Percentiles rank a stretch among this genome's conserved stretches.
Conservation (phyloP, 2,329 filamentous ascomycete species). For the Nigrospora osmanthi region DNA sequence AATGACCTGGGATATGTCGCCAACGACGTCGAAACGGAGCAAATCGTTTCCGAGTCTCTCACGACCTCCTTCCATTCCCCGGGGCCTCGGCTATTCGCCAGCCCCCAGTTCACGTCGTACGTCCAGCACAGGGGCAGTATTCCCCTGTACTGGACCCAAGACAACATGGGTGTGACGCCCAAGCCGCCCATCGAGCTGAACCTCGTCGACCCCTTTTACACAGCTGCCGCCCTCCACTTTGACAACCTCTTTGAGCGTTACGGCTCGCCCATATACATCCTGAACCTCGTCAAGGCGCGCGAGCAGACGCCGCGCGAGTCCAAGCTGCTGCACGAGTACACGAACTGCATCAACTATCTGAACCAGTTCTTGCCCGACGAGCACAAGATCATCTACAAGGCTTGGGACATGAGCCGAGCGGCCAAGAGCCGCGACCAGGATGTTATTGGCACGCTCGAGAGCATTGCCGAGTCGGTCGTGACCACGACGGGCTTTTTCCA, state of each 20-base stretch:
- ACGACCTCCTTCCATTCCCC: conserved; percentile 95
- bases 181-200: conserved; percentile 96
- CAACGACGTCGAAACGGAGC: conserved; percentile 97
- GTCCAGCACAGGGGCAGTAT: conserved; percentile 96
- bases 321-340: conserved; percentile 82
- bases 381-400: conserved; percentile 86
- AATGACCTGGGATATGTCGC: conserved; percentile 95
- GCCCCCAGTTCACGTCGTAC: conserved; percentile 89
- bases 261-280: conserved; percentile 80
- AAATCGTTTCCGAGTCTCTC: conserved; percentile 90
- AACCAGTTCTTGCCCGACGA: conserved; percentile 84
- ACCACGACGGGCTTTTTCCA: conserved; percentile 88
- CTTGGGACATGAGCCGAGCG: conserved; percentile 96
- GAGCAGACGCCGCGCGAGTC: conserved; percentile 87
- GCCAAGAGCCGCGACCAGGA: conserved; percentile 88
- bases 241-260: conserved; percentile 92
- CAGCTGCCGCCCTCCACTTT: conserved; percentile 87
- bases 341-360: conserved; percentile 79
- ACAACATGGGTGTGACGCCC: conserved; percentile 87
- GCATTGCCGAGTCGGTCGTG: conserved; percentile 82
- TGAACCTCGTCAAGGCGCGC: conserved; percentile 85
- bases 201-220: conserved; percentile 93
- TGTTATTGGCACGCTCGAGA: conserved; percentile 86
- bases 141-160: conserved; percentile 94
- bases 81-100: conserved; percentile 76